Percentiles rank a stretch among this genome's conserved stretches.
These are phyloP conservation scores for Micractinium conductrix DNA, from an alignment of 139 green algal species.

Conservation along the genomic window DNA sequence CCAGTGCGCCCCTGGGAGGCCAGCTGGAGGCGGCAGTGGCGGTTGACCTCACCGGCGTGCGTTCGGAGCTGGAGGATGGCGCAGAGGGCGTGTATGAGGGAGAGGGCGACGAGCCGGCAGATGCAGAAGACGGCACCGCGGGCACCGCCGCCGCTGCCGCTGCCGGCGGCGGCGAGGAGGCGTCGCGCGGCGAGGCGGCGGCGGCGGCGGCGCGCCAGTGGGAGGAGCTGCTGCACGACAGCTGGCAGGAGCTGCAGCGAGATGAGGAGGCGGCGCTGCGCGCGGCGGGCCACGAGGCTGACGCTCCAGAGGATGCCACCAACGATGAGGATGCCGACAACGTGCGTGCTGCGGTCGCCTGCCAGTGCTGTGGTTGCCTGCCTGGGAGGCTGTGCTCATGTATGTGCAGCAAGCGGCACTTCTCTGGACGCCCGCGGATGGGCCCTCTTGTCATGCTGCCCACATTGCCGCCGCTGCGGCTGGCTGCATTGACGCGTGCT, in stretches of 20 bases:
- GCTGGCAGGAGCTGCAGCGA: slow-evolving; percentile 59
- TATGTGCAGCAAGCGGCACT: no score
- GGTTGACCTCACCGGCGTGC: slow-evolving; percentile 22
- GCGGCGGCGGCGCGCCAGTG: slow-evolving; percentile 57
- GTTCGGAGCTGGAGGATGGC: slow-evolving; percentile 39
- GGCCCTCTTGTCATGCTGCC: no score
- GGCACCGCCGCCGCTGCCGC: not conserved
- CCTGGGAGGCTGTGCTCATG: no score
- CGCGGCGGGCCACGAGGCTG: slow-evolving; percentile 6
- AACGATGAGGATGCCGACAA: slow-evolving; percentile 27
- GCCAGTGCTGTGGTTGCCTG: no score
- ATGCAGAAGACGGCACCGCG: slow-evolving; percentile 17
- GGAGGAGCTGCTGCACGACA: slow-evolving; percentile 61
- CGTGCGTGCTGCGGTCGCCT: not conserved
- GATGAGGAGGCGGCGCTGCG: slow-evolving; percentile 55
- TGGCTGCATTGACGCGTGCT: no score
- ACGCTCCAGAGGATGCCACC: not conserved
- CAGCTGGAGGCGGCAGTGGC: slow-evolving; percentile 42
- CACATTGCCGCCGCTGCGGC: no score
- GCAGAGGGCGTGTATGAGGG: slow-evolving; percentile 49
- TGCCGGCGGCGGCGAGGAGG: slow-evolving; percentile 3
- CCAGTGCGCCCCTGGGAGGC: slow-evolving; percentile 21
- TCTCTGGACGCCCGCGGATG: no score
- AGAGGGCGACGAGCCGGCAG: slow-evolving; percentile 42
- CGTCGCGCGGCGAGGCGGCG: slow-evolving; percentile 42